Evolutionary conservation across 441 rosid species (phyloP).

Genomic region (Hura crepitans): DNA sequence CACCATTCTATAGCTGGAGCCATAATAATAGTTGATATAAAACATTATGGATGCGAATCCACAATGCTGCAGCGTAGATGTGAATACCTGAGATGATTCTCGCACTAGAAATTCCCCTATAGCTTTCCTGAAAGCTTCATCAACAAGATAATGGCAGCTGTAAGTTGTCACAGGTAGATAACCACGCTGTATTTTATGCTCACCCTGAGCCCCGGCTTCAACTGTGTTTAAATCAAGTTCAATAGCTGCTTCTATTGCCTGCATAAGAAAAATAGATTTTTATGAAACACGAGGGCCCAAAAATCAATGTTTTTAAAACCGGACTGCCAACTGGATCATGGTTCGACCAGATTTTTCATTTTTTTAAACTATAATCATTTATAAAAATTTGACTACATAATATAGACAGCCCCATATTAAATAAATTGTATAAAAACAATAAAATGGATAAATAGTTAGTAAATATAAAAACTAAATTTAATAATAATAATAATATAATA

Average conservation of each 20-base stretch:
- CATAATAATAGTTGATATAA: background rate
- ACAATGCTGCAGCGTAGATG: background rate
- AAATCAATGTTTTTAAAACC: too few species aligned
- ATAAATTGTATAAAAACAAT: too few species aligned
- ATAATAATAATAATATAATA: too few species aligned
- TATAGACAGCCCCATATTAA: too few species aligned
- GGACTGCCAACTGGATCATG: too few species aligned
- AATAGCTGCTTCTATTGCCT: conserved; percentile 95
- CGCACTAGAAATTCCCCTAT: conserved; percentile 64
- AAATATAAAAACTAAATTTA: too few species aligned
- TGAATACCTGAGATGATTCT: conserved; percentile 73
- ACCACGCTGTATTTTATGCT: conserved; percentile 94
- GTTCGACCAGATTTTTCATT: too few species aligned
- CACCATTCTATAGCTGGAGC: background rate
- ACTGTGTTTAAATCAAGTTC: conserved; percentile 70
- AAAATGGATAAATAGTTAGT: too few species aligned
- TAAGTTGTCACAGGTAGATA: conserved; percentile 82
- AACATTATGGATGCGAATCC: background rate
- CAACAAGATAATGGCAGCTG: conserved; percentile 81
- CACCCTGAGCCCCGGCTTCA: conserved; percentile 99
- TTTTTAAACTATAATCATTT: too few species aligned
- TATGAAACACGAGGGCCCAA: background rate
- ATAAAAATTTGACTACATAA: too few species aligned
- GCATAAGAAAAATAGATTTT: conserved; percentile 16
- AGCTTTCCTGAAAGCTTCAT: conserved; percentile 69